Conservation (phyloP, 768 basidiomycete species). For the Boletus sp. region DNA sequence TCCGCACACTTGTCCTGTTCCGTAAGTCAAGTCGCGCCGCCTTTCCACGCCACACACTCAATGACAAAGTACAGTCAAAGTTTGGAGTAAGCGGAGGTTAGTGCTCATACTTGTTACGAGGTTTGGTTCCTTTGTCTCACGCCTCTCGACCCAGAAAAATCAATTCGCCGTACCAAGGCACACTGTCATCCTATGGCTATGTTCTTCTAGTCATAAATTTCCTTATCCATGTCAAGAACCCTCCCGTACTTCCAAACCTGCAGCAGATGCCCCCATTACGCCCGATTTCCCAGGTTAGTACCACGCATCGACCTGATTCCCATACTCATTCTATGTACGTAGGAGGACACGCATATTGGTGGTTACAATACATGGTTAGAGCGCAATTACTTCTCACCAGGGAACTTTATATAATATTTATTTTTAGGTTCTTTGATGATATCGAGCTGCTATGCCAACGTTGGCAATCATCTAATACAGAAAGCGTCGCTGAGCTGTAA, state of each 20-base stretch:
- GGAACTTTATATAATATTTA: conserved; percentile 7
- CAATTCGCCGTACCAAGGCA: conserved; percentile 97
- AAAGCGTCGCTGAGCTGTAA: conserved; percentile 90
- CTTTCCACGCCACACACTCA: conserved; percentile 8
- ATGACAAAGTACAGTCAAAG: conserved; percentile 68
- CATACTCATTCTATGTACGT: conserved; percentile 8
- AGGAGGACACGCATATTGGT: conserved; percentile 80
- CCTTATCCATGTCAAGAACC: conserved; percentile 95
- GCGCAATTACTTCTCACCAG: conserved; percentile 2
- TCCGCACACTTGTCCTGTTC: conserved; percentile 92
- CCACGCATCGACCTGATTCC: conserved; percentile 6
- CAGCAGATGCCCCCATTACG: conserved; percentile 92
- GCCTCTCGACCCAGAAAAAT: conserved; percentile 67
- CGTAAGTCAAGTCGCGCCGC: conserved; percentile 57
- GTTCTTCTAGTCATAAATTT: conserved; percentile 98
- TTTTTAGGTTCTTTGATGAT: conserved; percentile 90
- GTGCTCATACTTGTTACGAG: background rate
- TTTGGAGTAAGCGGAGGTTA: conserved; percentile 95
- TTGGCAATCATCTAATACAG: conserved; percentile 92
- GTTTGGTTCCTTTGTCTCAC: background rate
- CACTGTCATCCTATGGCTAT: conserved; percentile 95
- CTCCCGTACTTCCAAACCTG: conserved; percentile 92
- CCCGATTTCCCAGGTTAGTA: conserved; percentile 69
- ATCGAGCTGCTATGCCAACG: conserved; percentile 86
- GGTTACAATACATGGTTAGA: conserved; percentile 79